Conservation (phyloP, 164 flowering plant genomes). For the Magnolia officinalis region DNA sequence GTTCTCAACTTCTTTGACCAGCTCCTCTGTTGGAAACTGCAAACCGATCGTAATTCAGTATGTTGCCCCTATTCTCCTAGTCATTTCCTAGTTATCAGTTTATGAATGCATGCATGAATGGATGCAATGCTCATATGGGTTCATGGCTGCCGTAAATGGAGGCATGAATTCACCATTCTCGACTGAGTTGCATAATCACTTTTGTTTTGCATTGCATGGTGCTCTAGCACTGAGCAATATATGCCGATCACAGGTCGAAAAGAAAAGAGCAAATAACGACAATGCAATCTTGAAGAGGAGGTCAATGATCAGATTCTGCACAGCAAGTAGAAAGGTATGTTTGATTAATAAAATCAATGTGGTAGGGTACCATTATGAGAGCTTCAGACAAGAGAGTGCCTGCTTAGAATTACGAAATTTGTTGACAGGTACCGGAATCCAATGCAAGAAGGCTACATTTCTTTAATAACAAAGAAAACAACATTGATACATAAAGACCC, state of each 20-base stretch:
- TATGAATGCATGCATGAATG: background rate
- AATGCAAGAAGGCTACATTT: background rate
- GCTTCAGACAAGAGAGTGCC: background rate
- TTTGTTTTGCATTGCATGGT: background rate
- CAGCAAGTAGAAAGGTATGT: background rate
- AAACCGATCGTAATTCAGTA: constrained; percentile 9
- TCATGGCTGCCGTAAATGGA: background rate
- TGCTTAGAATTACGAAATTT: background rate
- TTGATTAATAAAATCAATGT: too few species aligned
- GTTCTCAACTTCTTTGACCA: constrained; percentile 81
- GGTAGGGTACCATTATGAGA: too few species aligned
- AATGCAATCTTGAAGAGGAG: background rate
- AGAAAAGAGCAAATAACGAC: background rate
- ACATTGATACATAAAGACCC: background rate
- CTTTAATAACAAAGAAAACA: background rate
- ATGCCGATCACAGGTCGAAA: background rate
- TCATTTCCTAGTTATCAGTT: background rate
- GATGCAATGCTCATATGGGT: background rate
- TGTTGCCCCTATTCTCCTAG: background rate
- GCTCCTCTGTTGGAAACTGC: constrained; percentile 75
- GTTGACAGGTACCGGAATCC: background rate
- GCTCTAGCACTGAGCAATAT: background rate
- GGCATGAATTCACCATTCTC: too few species aligned
- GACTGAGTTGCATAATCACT: too few species aligned
- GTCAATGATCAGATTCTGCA: background rate